Percentiles rank a stretch among this genome's conserved stretches.
These are phyloP conservation scores for Coemansia sp. DNA, from an alignment of 192 early-diverging fungal species.

Conservation along the genomic window DNA sequence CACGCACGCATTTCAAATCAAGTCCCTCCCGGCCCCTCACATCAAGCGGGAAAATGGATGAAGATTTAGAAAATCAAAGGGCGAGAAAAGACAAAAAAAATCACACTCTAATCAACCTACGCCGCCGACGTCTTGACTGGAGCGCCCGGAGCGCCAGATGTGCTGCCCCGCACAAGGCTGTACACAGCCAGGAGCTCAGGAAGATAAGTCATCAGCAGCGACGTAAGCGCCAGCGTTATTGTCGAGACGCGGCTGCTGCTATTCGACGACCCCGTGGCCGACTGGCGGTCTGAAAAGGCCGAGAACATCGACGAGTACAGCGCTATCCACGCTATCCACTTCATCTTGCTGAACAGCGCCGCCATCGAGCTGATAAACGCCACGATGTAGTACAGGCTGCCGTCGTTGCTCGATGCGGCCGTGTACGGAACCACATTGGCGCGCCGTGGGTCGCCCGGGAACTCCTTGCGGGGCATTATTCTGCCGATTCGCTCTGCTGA, in stretches of 20 bases:
- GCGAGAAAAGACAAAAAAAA: no score
- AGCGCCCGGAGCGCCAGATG: neutral
- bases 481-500: neutral
- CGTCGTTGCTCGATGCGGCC: constrained; percentile 37
- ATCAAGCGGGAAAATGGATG: no score
- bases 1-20: no score
- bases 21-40: no score
- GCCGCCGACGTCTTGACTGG: no score
- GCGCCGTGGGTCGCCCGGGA: constrained; percentile 51
- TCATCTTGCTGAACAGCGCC: constrained; percentile 39
- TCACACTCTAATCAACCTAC: no score
- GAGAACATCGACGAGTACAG: constrained; percentile 41
- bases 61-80: no score
- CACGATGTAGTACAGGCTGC: constrained; percentile 48
- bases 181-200: constrained; percentile 34
- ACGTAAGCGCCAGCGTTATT: constrained; percentile 39
- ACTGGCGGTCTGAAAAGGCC: constrained; percentile 38
- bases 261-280: constrained; percentile 18
- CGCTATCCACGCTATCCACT: constrained; percentile 43
- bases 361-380: constrained; percentile 50
- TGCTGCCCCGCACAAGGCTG: constrained; percentile 11
- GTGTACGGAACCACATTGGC: constrained; percentile 37
- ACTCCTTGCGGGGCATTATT: constrained; percentile 38
- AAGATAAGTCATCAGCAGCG: constrained; percentile 48
- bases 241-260: constrained; percentile 42